Evolutionary conservation across 2,329 filamentous ascomycete species (phyloP).

Genomic region (Exophiala sp.): DNA sequence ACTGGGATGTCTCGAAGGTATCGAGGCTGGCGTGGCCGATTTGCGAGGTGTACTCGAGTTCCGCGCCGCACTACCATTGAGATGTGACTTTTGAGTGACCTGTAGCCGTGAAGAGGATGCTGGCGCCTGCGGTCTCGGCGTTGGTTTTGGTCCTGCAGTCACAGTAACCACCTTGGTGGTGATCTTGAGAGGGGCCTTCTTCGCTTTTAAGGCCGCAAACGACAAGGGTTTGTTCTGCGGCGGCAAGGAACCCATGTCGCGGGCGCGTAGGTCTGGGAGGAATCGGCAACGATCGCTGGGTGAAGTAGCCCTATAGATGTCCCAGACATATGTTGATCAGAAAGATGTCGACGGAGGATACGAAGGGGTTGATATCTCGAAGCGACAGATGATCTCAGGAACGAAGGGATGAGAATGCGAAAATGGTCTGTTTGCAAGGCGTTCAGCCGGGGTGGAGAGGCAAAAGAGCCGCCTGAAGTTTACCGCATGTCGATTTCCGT

Average conservation of each 20-base stretch:
- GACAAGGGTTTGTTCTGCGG: conserved; percentile 21
- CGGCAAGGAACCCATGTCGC: conserved; percentile 16
- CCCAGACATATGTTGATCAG: conserved; percentile 2
- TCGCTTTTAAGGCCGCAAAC: conserved; percentile 21
- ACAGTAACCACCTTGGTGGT: conserved; percentile 23
- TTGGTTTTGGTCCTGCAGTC: conserved; percentile 5
- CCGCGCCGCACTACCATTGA: conserved; percentile 12
- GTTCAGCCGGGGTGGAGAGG: too few species aligned
- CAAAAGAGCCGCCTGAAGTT: not conserved
- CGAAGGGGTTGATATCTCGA: not conserved
- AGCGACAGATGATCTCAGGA: conserved; percentile 3
- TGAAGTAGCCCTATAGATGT: conserved; percentile 4
- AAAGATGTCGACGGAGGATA: not conserved
- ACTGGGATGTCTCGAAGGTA: conserved; percentile 24
- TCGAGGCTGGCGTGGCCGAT: conserved; percentile 22
- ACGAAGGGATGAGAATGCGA: conserved; percentile 1
- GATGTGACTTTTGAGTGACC: conserved; percentile 4
- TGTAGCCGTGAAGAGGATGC: not conserved
- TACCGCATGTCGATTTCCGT: too few species aligned
- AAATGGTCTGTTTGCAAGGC: conserved; percentile 1
- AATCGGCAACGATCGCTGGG: not conserved
- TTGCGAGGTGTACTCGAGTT: conserved; percentile 15
- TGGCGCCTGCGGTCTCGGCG: conserved; percentile 7
- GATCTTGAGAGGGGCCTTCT: conserved; percentile 23
- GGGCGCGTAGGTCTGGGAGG: not conserved